phyloP scores from a whole-genome alignment of 495 filamentous ascomycete genomes.

The Xylaria palmicola region DNA sequence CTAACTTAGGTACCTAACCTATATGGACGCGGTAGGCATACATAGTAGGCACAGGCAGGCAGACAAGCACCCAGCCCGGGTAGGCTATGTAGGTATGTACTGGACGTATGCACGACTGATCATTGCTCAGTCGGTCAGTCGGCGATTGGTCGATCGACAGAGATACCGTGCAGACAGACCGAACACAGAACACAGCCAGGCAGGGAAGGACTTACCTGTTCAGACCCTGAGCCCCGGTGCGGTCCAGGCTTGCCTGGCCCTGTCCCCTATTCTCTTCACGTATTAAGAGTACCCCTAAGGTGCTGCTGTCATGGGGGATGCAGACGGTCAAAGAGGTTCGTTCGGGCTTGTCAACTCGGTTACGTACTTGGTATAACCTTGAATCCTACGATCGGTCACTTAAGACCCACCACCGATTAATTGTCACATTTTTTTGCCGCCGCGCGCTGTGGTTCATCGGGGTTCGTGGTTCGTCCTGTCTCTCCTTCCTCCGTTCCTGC shows the following conservation, averaged over 20 bases:
- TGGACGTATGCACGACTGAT: neutral
- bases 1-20: neutral
- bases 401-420: too few relatives aligned
- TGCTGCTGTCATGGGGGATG: neutral
- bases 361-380: too few relatives aligned
- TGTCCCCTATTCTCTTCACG: neutral
- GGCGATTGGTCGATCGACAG: neutral
- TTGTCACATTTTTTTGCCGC: too few relatives aligned
- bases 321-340: neutral
- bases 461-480: neutral
- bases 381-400: too few relatives aligned
- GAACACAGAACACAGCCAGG: neutral
- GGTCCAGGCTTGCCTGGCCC: neutral
- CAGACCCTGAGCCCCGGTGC: neutral
- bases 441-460: too few relatives aligned
- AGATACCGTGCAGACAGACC: neutral
- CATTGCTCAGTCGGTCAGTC: neutral
- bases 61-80: neutral
- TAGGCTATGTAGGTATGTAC: neutral
- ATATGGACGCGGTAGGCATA: neutral
- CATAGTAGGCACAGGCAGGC: neutral
- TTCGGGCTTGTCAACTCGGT: too few relatives aligned
- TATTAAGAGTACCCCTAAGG: neutral
- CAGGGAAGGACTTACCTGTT: neutral
- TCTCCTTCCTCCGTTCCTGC: neutral